Evolutionary conservation across 441 rosid genomes (phyloP).

Genomic region (Syzygium malaccense): DNA sequence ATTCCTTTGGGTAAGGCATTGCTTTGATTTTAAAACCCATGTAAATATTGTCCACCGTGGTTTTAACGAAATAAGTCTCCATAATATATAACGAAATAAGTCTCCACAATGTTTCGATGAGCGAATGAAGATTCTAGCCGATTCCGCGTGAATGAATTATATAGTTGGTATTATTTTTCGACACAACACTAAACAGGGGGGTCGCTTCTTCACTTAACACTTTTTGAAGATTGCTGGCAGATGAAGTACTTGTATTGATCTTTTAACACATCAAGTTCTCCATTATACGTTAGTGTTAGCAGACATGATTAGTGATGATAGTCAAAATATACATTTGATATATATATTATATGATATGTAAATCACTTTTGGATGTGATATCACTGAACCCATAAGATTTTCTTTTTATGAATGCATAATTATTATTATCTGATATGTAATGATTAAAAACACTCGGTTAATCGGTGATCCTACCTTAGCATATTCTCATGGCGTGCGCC

Average conservation of each 20-base stretch:
- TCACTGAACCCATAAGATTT: not conserved
- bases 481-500: not conserved
- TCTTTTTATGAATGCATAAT: not conserved
- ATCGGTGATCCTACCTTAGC: not conserved
- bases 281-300: not conserved
- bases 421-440: not conserved
- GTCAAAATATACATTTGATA: not conserved
- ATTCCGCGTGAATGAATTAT: not conserved
- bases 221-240: not conserved
- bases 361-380: not conserved
- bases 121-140: not conserved
- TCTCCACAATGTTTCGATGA: not conserved
- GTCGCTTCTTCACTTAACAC: not conserved
- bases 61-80: not conserved
- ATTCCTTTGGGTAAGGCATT: not conserved
- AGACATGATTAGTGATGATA: not conserved
- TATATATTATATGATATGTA: not conserved
- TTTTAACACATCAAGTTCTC: not conserved
- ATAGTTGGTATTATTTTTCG: too few species aligned
- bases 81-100: not conserved
- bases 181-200: rapidly evolving
- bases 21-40: not conserved
- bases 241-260: not conserved
- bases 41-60: not conserved
- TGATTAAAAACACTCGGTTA: not conserved